A percentile compares a stretch with the other conserved stretches of the same genome.
Evolutionary conservation across 345 rosid species (phyloP).

Genomic region (Eucalyptus caleyi): DNA sequence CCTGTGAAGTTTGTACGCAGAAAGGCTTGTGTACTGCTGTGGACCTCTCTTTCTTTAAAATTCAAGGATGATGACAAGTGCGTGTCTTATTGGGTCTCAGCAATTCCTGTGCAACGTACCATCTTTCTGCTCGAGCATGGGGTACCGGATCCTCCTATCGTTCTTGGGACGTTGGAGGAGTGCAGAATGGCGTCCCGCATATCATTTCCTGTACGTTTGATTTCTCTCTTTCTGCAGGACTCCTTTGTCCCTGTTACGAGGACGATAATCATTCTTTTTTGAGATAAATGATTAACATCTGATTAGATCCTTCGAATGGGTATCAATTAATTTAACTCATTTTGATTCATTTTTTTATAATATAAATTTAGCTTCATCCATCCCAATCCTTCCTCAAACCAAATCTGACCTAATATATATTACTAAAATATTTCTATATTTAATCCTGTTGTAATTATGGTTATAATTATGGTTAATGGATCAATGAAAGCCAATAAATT

Average conservation of each 20-base stretch:
- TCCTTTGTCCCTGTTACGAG: neutral
- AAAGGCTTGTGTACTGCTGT: too few species aligned
- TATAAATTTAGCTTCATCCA: too few species aligned
- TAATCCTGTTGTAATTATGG: too few species aligned
- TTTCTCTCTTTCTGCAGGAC: neutral
- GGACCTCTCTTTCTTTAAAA: too few species aligned
- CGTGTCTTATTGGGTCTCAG: neutral
- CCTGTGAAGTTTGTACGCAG: too few species aligned
- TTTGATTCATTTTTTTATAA: too few species aligned
- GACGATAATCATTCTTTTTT: neutral
- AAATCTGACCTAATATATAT: too few species aligned
- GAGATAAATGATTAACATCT: neutral
- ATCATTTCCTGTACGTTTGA: neutral
- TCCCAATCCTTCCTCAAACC: neutral
- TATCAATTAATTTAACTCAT: too few species aligned
- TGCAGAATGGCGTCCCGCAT: neutral
- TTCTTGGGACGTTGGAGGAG: neutral
- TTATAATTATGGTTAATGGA: too few species aligned
- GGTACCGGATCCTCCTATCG: neutral
- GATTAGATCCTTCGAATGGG: neutral
- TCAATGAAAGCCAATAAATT: too few species aligned
- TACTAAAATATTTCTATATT: too few species aligned
- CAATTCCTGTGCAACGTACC: neutral
- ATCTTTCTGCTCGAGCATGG: neutral
- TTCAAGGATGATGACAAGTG: too few species aligned